Percentiles rank a stretch among this genome's conserved stretches.
These are phyloP conservation scores for Alternaria brassicae DNA, from an alignment of 2,329 filamentous ascomycete species.

Conservation along the genomic window DNA sequence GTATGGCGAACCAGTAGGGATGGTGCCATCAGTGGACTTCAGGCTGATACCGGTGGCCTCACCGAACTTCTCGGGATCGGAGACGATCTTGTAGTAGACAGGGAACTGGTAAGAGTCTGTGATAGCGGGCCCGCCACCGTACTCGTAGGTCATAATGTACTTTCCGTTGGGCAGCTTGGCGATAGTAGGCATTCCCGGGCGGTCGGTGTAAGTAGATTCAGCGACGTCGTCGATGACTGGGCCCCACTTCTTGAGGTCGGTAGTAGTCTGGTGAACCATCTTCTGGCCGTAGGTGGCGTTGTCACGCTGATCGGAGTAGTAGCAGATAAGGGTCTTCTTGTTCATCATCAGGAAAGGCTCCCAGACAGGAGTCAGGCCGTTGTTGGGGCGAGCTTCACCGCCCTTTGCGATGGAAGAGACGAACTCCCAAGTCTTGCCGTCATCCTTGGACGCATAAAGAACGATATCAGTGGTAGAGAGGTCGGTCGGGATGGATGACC, in stretches of 20 bases:
- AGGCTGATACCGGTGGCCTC: constrained; percentile 52
- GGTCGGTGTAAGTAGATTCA: constrained; percentile 67
- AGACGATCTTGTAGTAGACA: constrained; percentile 60
- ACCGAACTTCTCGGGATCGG: constrained; percentile 57
- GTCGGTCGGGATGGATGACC: constrained; percentile 65
- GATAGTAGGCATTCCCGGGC: constrained; percentile 73
- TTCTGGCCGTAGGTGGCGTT: constrained; percentile 69
- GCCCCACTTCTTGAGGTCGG: constrained; percentile 67
- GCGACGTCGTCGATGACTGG: constrained; percentile 67
- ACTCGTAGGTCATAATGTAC: constrained; percentile 72
- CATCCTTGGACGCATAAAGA: constrained; percentile 69
- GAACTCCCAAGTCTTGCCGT: constrained; percentile 69
- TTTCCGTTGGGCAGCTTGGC: constrained; percentile 64
- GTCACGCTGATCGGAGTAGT: constrained; percentile 76
- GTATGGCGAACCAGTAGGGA: constrained; percentile 59
- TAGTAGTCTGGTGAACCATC: constrained; percentile 68
- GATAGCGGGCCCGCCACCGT: constrained; percentile 57
- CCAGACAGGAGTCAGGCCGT: constrained; percentile 74
- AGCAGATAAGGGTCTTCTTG: constrained; percentile 66
- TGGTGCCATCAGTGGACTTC: constrained; percentile 54
- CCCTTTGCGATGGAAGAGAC: constrained; percentile 70
- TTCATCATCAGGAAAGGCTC: constrained; percentile 71
- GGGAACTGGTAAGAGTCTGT: constrained; percentile 54
- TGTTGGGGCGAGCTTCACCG: constrained; percentile 67
- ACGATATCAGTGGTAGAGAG: constrained; percentile 71